Conservation (phyloP, 192 early-diverging fungal genomes). For the Rhizophagus clarus region DNA sequence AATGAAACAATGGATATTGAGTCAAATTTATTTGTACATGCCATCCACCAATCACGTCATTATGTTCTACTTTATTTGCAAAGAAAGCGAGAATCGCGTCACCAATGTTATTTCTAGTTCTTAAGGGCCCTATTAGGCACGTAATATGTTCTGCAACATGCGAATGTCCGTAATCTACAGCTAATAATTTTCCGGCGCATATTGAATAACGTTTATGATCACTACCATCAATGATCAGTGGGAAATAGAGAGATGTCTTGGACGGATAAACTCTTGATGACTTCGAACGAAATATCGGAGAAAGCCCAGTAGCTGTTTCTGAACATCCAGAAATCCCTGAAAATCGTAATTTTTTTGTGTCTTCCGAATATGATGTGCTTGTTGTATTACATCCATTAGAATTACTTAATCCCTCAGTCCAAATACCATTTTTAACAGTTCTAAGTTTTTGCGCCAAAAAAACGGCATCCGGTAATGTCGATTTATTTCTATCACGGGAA, state of each 20-base stretch:
- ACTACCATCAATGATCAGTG: constrained; percentile 5
- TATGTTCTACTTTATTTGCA: background rate
- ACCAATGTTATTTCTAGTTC: background rate
- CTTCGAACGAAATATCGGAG: constrained; percentile 3
- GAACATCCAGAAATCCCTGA: constrained; percentile 2
- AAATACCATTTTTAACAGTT: constrained; percentile 15
- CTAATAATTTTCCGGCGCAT: constrained; percentile 11
- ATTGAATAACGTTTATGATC: constrained; percentile 4
- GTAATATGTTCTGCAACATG: constrained; percentile 28
- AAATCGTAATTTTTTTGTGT: constrained; percentile 18
- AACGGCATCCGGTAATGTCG: constrained; percentile 27
- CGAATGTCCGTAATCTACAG: constrained; percentile 16
- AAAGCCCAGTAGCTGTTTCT: background rate
- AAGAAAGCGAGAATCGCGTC: constrained; percentile 19
- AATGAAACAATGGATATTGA: constrained; percentile 18
- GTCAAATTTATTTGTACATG: constrained; percentile 16
- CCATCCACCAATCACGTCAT: background rate
- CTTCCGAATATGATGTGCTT: background rate
- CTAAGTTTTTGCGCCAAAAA: constrained; percentile 29
- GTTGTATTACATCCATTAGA: background rate
- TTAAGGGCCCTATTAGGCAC: constrained; percentile 17
- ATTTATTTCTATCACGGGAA: background rate
- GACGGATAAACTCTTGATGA: background rate
- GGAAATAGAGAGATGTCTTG: constrained; percentile 22
- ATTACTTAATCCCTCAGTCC: constrained; percentile 8